phyloP scores from a whole-genome alignment of 83 land plant genomes.

The Thuja plicata region DNA sequence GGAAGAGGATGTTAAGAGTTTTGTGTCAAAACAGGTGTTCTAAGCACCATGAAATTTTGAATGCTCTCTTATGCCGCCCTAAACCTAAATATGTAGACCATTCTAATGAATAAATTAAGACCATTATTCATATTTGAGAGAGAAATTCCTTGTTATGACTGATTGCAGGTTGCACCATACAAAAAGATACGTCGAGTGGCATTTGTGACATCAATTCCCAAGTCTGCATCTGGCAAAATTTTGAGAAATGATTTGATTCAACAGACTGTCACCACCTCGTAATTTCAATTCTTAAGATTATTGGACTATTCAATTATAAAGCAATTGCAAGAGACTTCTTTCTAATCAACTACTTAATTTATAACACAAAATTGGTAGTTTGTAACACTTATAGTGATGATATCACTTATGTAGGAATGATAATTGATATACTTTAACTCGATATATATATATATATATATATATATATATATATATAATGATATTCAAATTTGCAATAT shows the following conservation, averaged over 20 bases:
- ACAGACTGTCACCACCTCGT: slow-evolving; percentile 1
- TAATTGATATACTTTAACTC: too few species aligned
- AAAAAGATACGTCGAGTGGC: slow-evolving; percentile 52
- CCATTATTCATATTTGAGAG: background rate
- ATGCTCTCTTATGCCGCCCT: background rate
- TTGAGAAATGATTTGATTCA: slow-evolving; percentile 38
- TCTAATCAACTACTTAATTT: too few species aligned
- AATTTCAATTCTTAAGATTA: too few species aligned
- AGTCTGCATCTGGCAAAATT: slow-evolving; percentile 58
- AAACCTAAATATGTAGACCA: background rate
- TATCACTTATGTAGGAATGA: too few species aligned
- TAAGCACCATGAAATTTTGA: background rate
- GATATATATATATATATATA: too few species aligned
- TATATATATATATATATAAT: too few species aligned
- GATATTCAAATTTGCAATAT: too few species aligned
- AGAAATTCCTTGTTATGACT: background rate
- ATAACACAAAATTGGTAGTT: too few species aligned
- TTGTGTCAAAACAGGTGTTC: slow-evolving; percentile 71
- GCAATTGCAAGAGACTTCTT: too few species aligned
- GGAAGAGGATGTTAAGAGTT: slow-evolving; percentile 52
- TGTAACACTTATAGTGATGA: too few species aligned
- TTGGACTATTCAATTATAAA: too few species aligned
- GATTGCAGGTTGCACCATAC: slow-evolving; percentile 59
- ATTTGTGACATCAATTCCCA: slow-evolving; percentile 51
- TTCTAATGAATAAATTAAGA: background rate